These are phyloP conservation scores for Zoysia pacifica DNA, from an alignment of 176 grass and related monocot genomes.

Conservation along the genomic window DNA sequence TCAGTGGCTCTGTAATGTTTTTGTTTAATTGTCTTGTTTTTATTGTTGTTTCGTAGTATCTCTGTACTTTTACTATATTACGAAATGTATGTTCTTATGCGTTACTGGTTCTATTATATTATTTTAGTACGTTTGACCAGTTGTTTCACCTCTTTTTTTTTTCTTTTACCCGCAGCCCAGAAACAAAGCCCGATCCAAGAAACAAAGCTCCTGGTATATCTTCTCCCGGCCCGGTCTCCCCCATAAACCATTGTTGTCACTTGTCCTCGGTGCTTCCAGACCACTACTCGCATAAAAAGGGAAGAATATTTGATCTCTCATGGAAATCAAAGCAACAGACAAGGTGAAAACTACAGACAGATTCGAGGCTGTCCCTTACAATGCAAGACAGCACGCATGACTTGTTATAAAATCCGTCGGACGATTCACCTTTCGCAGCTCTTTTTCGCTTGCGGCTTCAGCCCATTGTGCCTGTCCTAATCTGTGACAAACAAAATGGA, in stretches of 20 bases:
- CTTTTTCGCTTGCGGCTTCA: constrained; percentile 21
- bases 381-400: background rate
- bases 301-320: background rate
- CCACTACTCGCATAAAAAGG: background rate
- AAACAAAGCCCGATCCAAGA: too few relatives aligned
- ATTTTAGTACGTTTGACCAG: too few relatives aligned
- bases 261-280: background rate
- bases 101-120: too few relatives aligned
- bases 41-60: too few relatives aligned
- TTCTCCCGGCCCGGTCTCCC: too few relatives aligned
- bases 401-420: background rate
- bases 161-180: too few relatives aligned
- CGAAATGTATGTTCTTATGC: too few relatives aligned
- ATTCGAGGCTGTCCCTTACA: background rate
- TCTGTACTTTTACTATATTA: too few relatives aligned
- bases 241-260: background rate
- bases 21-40: too few relatives aligned
- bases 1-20: too few relatives aligned
- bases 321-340: background rate
- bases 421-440: background rate
- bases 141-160: too few relatives aligned
- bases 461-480: constrained; percentile 36
- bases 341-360: background rate
- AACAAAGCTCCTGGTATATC: too few relatives aligned
- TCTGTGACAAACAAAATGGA: constrained; percentile 5